Evolutionary conservation across 2,329 filamentous ascomycete genomes (phyloP), one percentile per base, ranked within the genome.

Genomic region (Pezicula rhizophila): DNA sequence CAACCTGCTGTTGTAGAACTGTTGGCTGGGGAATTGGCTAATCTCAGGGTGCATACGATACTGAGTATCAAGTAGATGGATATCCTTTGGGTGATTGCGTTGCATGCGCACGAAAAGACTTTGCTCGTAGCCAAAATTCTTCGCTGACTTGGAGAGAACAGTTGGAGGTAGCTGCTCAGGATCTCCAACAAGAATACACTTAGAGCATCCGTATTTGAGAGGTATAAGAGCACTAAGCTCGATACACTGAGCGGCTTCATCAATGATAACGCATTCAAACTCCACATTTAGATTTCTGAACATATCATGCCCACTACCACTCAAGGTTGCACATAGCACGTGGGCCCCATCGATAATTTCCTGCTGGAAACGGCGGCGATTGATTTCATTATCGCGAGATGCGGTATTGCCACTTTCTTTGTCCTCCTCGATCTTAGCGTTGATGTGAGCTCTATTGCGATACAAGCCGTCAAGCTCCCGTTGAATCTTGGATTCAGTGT

Each of bases 21-120:
- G 85, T 58, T 78, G 74, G 66, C 90, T 96, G 1, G 95, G 93
- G 66, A 96, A 99, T 46, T 75, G 68, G 67, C 90, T 96, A 65
- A 99, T 99, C 57, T 93, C 89, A 0, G 95, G 93, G 70, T 99
- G 93, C 95, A 99, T 99, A 69, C 93, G 93, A 66, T 99, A 99
- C 64, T 99, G 93, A 48, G 87, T 93, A 64, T 97, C 92, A n/a
- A 99, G 80, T 23, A 99, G 76, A 71, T 99, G 92, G 14, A 99
- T 84, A 56, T 95, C 86, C 28, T 87, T 75, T 1, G 89, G 88
- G 60, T 92, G 85, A 55, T 96, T 96, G 60, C 84, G 84, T 65
- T 97, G 93, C 92, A 99, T 99, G 31, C 93, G 87, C 47, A 97
- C 93, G 71, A 99, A 99, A 69, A 99, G 74, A 77, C 89, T 96